Evolutionary conservation across 129 eudicot species (phyloP), one percentile per base, ranked within the genome.

Genomic region (Arctium lappa): DNA sequence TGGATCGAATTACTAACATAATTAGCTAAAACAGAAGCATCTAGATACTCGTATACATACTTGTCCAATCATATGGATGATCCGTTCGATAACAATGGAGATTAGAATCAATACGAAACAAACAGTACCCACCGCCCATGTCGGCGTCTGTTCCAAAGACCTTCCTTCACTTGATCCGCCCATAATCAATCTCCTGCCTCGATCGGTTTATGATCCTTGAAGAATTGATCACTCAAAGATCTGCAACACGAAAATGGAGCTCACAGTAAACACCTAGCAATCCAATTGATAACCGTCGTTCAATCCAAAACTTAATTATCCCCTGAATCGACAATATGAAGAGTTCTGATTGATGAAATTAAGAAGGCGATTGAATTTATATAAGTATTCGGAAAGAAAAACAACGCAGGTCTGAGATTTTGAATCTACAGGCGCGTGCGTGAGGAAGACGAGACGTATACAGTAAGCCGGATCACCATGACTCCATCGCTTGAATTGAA

Each of bases 101-200:
- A 87, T 46, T 2, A 86, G 77, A n/a, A 91, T 87, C 62, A 93
- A 77, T 34, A 85, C 82, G 73, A 88, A 79, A 38, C 95, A 91
- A 7, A 93, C 89, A 5, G 81, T 77, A 60, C 93, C 93, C 7
- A 91, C 91, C 0, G 94, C 95, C 97, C 97, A 92, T 2, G 97
- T 90, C 69, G 97, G 93, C 36, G 97, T 93, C 70, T 87, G 82
- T 74, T 92, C 93, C 81, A 92, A 78, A n/a, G 91, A 74, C 82
- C 89, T 85, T 81, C 91, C 97, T 82, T 87, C 91, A 6, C 88
- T 79, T 16, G 80, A 65, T 60, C 89, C 90, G 27, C 83, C 92
- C 95, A 91, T 91, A 63, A 72, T 30, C 50, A 8, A 44, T 70
- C 83, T 48, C 15, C 32, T 18, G 73, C 11, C 50, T 42, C 50